A percentile compares a stretch with the other conserved stretches of the same genome.
phyloP scores from a whole-genome alignment of 768 basidiomycete species.

The Kwoniella dendrophila region DNA sequence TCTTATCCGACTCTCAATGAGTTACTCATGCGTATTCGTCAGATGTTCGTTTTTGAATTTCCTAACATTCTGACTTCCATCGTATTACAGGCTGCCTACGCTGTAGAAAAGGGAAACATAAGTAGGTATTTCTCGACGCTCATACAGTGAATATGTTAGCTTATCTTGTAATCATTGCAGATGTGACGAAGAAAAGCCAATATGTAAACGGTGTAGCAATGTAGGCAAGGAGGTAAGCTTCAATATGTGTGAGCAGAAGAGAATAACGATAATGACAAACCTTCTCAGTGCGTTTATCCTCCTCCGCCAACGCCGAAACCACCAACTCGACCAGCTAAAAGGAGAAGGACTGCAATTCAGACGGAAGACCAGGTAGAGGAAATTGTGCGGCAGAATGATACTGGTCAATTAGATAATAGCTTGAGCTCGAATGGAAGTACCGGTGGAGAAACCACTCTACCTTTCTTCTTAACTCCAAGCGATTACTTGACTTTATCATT shows the following conservation, averaged over 20 bases:
- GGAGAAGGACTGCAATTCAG: background rate
- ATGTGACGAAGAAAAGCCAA: slow-evolving; percentile 16
- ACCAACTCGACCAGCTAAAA: background rate
- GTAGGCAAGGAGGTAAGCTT: slow-evolving; percentile 9
- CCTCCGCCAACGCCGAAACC: background rate
- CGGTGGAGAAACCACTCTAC: too few relatives aligned
- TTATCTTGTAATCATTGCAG: background rate
- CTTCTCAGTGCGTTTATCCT: slow-evolving; percentile 10
- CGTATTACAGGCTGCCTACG: slow-evolving; percentile 7
- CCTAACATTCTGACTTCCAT: background rate
- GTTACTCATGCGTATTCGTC: too few relatives aligned
- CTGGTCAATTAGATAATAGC: background rate
- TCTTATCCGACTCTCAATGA: too few relatives aligned
- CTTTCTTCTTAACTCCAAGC: slow-evolving; percentile 8
- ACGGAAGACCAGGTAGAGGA: background rate
- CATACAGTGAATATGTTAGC: background rate
- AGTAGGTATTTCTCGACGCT: background rate
- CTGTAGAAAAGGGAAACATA: slow-evolving; percentile 15
- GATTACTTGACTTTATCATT: slow-evolving; percentile 8
- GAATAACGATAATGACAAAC: background rate
- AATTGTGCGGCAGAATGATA: background rate
- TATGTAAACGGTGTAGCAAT: slow-evolving; percentile 3
- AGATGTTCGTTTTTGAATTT: too few relatives aligned
- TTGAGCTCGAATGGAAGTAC: background rate
- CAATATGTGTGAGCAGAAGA: background rate